phyloP scores from a whole-genome alignment of 129 eudicot genomes.

The Glebionis coronaria region DNA sequence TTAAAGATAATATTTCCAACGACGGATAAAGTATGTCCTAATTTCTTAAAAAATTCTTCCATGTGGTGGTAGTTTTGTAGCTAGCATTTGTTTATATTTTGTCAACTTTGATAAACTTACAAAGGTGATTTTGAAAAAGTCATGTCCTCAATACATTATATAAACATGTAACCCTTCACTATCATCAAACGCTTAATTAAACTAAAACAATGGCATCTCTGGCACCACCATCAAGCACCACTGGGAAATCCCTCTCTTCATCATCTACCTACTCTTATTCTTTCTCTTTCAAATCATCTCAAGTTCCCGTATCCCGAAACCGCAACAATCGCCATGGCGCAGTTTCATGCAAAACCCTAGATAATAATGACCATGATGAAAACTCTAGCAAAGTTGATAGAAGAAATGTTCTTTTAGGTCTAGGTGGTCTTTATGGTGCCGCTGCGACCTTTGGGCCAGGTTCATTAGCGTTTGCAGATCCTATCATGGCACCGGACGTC shows the following conservation, averaged over 20 bases:
- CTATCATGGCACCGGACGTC: slow-evolving; percentile 53
- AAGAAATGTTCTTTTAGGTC: slow-evolving; percentile 56
- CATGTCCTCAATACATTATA: slow-evolving; percentile 28
- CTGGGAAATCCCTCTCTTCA: slow-evolving; percentile 29
- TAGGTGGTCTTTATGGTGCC: slow-evolving; percentile 61
- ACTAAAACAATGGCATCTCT: slow-evolving; percentile 30
- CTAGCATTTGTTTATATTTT: slow-evolving; percentile 15
- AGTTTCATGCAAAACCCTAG: slow-evolving; percentile 46
- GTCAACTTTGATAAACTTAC: slow-evolving; percentile 28
- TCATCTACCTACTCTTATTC: slow-evolving; percentile 26
- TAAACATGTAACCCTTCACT: slow-evolving; percentile 16
- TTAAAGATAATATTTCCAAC: background rate
- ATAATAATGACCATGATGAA: slow-evolving; percentile 7
- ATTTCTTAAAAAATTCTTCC: background rate
- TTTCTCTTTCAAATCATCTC: slow-evolving; percentile 38
- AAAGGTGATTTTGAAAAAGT: slow-evolving; percentile 23
- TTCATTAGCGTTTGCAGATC: slow-evolving; percentile 48
- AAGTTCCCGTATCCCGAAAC: slow-evolving; percentile 27
- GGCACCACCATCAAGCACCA: slow-evolving; percentile 29
- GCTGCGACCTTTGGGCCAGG: slow-evolving; percentile 30
- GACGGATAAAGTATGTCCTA: background rate
- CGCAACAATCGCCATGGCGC: slow-evolving; percentile 23
- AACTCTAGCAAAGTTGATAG: slow-evolving; percentile 39
- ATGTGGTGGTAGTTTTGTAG: background rate
- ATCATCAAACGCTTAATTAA: background rate